Evolutionary conservation across 2,329 filamentous ascomycete genomes (phyloP), one percentile per base, ranked within the genome.

Genomic region (Calonectria fujianensis): DNA sequence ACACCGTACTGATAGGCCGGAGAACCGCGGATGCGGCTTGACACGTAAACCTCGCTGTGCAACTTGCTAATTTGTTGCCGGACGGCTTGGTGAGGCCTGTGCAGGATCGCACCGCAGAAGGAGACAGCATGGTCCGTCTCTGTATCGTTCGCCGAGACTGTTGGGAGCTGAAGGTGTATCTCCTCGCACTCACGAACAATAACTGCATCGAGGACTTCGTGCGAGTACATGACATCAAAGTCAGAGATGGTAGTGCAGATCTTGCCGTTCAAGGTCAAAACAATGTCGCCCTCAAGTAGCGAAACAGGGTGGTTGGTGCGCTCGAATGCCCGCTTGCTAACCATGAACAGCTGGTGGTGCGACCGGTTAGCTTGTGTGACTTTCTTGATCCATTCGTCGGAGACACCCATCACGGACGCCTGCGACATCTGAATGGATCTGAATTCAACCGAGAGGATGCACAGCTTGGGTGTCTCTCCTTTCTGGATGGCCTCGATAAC

Each of bases 321-420:
- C 84, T 93, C 92, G 80, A 93, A 93, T 0, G 91, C 92, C 61
- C 98, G 93, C 87, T 99, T 99, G 81, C 95, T 94, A 37, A 99
- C 95, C 94, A 99, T 98, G 88, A 99, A 99, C 48, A 99, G 91
- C 86, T 99, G 97, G 83, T 99, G 97, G 73, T 96, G 94, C 66
- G 97, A 93, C 50, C 95, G 94, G 84, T 99, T 98, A 76, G 95
- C 95, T 78, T 93, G 89, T 69, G 97, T 93, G 2, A 98, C 96
- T 85, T 95, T 94, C 80, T 95, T 90, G 80, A 99, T 98, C 97
- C 96, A 98, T 76, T 97, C 94, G 81, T 98, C 96, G 0, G 95
- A 95, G 1, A 98, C 95, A 13, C 97, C 97, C 96, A 99, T 98
- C 78, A 98, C 95, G 48, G 96, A 94, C 20, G 95, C 96, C 86